Base-by-base conservation (phyloP, 2,329 filamentous ascomycete species). In the Colletotrichum noveboracense region DNA sequence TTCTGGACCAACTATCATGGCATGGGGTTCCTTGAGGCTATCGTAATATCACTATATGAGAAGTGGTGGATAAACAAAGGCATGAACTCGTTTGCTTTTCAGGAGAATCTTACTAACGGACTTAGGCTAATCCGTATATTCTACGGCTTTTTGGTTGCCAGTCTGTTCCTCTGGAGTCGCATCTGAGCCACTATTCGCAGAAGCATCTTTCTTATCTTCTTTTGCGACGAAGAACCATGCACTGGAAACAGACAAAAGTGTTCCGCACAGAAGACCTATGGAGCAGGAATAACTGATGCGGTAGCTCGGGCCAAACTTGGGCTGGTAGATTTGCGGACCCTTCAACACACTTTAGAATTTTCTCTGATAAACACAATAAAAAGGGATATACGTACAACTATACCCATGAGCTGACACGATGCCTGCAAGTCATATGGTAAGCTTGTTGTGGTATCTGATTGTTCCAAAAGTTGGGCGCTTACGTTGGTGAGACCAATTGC, bases 281-380 rank as follows among this genome's bases (percentile, higher is more conserved):
- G 82, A 83, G 21, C 80, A 81, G 9, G 80, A 79, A 77, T 83
- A 86, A 76, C 83, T 85, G 14, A 85, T 80, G 9, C 78, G 78
- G 78, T 86, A 86, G 3, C 78, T 81, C 32, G 84, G 85, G 1
- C 84, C 84, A 74, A 85, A 86, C 71, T 80, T 85, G 5, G 81
- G 70, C 71, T 85, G 83, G 76, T 86, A 86, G 7, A 86, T 83
- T 76, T 85, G 84, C 16, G 85, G 85, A 2, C 85, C 80, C 78
- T 80, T 38, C 24, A 28, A 6, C 14, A 43, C 18, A 43, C 10
- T 28, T 68, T 28, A 64, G 30, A 13, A 18, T 14, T 7, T 3
- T 7, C 14, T 14, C 14, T 16, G 7, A 34, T 16, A 7, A 8
- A 9, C 7, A 21, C 13, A 2, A 13, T 30, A 18, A 7, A 30